Base-by-base conservation (phyloP, 108 stramenopile species). In the Nitzschia palea region DNA sequence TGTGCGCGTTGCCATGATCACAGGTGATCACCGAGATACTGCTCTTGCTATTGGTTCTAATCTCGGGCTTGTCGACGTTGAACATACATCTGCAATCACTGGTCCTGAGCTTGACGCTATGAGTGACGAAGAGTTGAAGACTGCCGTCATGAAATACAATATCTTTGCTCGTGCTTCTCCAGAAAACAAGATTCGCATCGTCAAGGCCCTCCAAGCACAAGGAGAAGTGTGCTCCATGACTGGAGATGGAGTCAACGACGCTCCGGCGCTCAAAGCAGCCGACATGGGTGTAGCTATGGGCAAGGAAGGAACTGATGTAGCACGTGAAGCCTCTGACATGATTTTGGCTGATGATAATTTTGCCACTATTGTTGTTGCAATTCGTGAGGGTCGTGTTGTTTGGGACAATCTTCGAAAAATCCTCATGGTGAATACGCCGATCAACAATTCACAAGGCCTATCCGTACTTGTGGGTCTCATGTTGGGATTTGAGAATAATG, bases 261-360 rank as follows among this genome's bases (percentile, higher is more conserved):
- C 96, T 30, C 98, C 98, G 27, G 97, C 98, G 10, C 77, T 99
- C 26, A 98, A 97, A 85, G 83, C 87, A 56, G 98, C 97, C 23
- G 94, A 97, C 73, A 93, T 99, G 81, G 98, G 98, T 71, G 94
- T 99, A 54, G 98, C 98, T 60, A 99, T 99, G 98, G 98, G 97
- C 44, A 96, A 93, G 71, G 91, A 88, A 83, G 98, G 98, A 67
- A 93, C 95, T 52, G 95, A 95, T 67, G 98, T 97, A 18, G 87
- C 98, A 55, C 92, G 95, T 76, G 90, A 97, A 69, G 97, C 97
- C 28, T 86, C 96, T n/a, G 92, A 97, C 57, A 96, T 97, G 95
- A 95, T 99, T 80, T 75, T 99, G 51, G 85, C 97, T 27, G 95
- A 97, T 67, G 97, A 99, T 77, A 96, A 99, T 88, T 99, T 97